These are phyloP conservation scores for Tylopilus sp. DNA, from an alignment of 1,284 basidiomycete genomes.

Conservation along the genomic window DNA sequence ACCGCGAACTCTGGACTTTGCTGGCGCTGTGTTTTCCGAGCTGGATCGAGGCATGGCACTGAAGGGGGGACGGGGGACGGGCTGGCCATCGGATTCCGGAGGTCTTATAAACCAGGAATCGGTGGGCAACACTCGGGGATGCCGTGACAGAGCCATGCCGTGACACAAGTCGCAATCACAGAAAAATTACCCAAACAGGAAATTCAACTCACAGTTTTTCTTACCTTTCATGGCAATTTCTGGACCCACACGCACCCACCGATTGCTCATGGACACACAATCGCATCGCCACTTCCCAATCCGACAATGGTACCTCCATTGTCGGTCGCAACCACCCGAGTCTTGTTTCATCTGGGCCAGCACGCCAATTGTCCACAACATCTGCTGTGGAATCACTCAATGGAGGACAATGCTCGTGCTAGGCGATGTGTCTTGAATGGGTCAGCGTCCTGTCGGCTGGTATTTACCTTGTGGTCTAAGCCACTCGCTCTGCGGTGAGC, in stretches of 20 bases:
- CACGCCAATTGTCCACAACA: slow-evolving; percentile 10
- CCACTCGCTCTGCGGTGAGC: neutral
- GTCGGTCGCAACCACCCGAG: neutral
- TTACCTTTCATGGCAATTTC: slow-evolving; percentile 28
- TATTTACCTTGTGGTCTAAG: neutral
- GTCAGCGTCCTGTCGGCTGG: neutral
- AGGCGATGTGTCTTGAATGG: neutral
- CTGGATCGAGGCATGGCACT: slow-evolving; percentile 14
- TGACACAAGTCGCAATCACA: slow-evolving; percentile 37
- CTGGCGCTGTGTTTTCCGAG: slow-evolving; percentile 23
- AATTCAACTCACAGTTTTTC: neutral
- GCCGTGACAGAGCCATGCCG: slow-evolving; percentile 25
- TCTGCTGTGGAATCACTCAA: neutral
- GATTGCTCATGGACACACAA: slow-evolving; percentile 22
- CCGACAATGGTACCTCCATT: slow-evolving; percentile 12
- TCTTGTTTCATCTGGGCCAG: slow-evolving; percentile 3
- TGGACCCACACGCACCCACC: slow-evolving; percentile 34
- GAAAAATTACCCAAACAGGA: slow-evolving; percentile 24
- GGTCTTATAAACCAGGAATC: slow-evolving; percentile 26
- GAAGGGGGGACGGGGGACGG: slow-evolving; percentile 6
- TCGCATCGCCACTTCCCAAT: slow-evolving; percentile 18
- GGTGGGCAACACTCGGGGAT: slow-evolving; percentile 9
- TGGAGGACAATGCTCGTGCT: neutral
- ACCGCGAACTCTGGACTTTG: slow-evolving; percentile 21
- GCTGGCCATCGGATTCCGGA: too few relatives aligned